phyloP scores from a whole-genome alignment of 306 rosid genomes.

The Heteromeles arbutifolia region DNA sequence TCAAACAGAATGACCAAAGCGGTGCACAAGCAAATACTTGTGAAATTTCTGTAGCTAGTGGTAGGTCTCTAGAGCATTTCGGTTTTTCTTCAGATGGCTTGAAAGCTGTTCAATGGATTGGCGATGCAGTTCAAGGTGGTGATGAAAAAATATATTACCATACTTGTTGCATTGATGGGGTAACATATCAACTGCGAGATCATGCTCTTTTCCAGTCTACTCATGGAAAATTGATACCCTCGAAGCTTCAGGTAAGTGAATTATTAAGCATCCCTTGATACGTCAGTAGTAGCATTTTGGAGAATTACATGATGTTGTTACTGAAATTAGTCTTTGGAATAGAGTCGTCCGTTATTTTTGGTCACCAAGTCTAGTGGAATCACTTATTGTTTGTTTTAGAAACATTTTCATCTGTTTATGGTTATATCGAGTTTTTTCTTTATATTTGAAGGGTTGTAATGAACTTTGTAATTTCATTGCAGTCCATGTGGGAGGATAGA shows the following conservation, averaged over 20 bases:
- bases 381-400: slow-evolving; percentile 16
- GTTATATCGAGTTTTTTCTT: background rate
- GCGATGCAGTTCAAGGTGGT: slow-evolving; percentile 30
- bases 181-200: slow-evolving; percentile 55
- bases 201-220: slow-evolving; percentile 58
- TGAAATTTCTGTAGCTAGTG: slow-evolving; percentile 41
- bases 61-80: slow-evolving; percentile 29
- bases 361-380: background rate
- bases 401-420: slow-evolving; percentile 4
- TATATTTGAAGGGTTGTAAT: background rate
- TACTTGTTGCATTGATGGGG: slow-evolving; percentile 65
- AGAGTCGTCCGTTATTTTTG: background rate
- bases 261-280: slow-evolving; percentile 13
- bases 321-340: background rate
- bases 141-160: slow-evolving; percentile 52
- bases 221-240: slow-evolving; percentile 59
- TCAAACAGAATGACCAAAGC: slow-evolving; percentile 42
- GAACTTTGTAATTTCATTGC: slow-evolving; percentile 28
- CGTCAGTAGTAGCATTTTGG: slow-evolving; percentile 10
- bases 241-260: slow-evolving; percentile 77
- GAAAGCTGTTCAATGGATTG: slow-evolving; percentile 70
- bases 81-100: slow-evolving; percentile 39
- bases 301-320: slow-evolving; percentile 9
- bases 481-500: slow-evolving; percentile 91
- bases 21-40: slow-evolving; percentile 34